Base-by-base conservation (phyloP, 305 asterid species). In the Plantago rigida region DNA sequence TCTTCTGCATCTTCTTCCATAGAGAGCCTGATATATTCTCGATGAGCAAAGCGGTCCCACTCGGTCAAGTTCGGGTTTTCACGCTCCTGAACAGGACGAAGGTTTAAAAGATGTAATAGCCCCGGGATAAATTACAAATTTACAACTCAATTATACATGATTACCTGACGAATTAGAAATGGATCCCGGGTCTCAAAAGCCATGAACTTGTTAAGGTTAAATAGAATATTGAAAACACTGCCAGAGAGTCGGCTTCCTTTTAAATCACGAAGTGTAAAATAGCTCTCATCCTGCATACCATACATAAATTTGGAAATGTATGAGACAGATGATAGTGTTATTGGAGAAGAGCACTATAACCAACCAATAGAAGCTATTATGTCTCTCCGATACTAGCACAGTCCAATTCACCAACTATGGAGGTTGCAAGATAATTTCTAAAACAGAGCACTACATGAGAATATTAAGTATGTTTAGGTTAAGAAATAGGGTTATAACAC, bases 1-100 rank as follows among this genome's bases (percentile, higher is more conserved):
- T 93, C 99, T 60, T 93, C 99, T 57, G 95, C 95, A 80, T 93
- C 99, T 81, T 93, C 99, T 84, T 93, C 99, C 99, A 93, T 93
- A 13, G 99, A 93, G 42, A 93, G 97, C 82, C 97, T 81, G 64
- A 93, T 89, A 75, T 93, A 93, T 78, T 93, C 99, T 79, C 99
- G 78, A 72, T 87, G 99, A 9, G 99, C 97, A 80, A 93, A 93
- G 66, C 95, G 96, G 68, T 93, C 99, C 99, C 99, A 93, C 76
- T 93, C 99, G 1, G 97, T 89, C 87, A 93, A 71, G 70, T 70
- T 83, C 44, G 99, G 97, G 72, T 93, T 93, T 81, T 89, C 99
- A 9, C 99, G 95, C 80, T 93, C 99, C 99, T 93, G 85, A 57
- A 48, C 59, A 63, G 55, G 44, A 36, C 39, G 1, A 36, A 5